Percentiles rank a stretch among this genome's conserved stretches.
Evolutionary conservation across 176 grass and related monocot species (phyloP).

Genomic region (Echinochloa phyllopogon): DNA sequence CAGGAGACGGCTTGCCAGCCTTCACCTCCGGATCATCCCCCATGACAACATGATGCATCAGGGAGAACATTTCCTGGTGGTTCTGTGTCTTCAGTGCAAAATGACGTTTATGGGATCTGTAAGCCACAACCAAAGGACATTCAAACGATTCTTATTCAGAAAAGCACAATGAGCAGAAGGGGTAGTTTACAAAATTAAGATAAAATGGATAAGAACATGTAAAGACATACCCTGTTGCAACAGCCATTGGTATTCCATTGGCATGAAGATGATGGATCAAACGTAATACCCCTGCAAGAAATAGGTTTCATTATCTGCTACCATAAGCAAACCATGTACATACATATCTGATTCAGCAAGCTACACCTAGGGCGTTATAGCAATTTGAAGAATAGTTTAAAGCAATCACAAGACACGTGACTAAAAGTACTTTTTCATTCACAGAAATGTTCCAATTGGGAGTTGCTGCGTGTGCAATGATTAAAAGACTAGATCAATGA

Average conservation of each 20-base stretch:
- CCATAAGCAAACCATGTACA: background rate
- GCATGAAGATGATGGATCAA: constrained; percentile 81
- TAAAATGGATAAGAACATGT: background rate
- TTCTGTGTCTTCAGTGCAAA: constrained; percentile 91
- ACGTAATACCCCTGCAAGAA: constrained; percentile 62
- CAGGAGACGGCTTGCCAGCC: constrained; percentile 89
- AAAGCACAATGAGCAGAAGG: constrained; percentile 5
- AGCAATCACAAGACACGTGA: background rate
- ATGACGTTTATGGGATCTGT: constrained; percentile 83
- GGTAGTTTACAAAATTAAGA: background rate
- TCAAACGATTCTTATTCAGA: constrained; percentile 9
- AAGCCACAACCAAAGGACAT: background rate
- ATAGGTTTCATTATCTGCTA: constrained; percentile 4
- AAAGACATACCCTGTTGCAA: constrained; percentile 76
- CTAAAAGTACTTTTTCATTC: no score
- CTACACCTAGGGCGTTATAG: background rate
- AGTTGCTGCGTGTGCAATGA: no score
- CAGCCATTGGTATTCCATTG: constrained; percentile 75
- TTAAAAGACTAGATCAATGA: background rate
- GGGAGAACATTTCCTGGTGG: constrained; percentile 74
- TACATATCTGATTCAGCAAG: background rate
- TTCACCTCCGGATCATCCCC: constrained; percentile 92
- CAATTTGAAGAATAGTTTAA: constrained; percentile 8
- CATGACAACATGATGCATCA: constrained; percentile 92
- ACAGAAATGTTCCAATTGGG: no score